Percentiles rank a stretch among this genome's conserved stretches.
Conservation (phyloP, 1,284 basidiomycete species). For the Schizophyllum amplum region DNA sequence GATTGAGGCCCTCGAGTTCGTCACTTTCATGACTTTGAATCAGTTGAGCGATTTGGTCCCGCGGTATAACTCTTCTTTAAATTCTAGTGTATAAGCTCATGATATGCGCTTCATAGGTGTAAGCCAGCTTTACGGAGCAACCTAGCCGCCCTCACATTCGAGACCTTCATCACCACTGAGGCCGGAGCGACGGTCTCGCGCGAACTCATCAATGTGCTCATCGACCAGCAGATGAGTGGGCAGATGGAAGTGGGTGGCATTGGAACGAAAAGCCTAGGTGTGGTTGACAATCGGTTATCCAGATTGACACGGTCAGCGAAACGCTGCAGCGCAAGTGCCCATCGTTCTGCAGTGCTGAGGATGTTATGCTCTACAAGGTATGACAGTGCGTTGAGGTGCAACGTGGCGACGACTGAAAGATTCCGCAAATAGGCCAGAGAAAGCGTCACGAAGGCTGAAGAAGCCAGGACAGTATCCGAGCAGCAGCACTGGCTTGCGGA, state of each 20-base stretch:
- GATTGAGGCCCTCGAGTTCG: background rate
- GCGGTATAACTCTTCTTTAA: constrained; percentile 50
- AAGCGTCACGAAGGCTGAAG: constrained; percentile 84
- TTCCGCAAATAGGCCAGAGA: constrained; percentile 83
- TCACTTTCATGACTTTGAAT: constrained; percentile 51
- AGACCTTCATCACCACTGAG: constrained; percentile 77
- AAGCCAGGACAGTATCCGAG: constrained; percentile 67
- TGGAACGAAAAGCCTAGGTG: background rate
- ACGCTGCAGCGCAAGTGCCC: constrained; percentile 92
- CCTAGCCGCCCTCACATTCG: constrained; percentile 68
- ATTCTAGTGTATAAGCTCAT: background rate
- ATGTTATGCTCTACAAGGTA: constrained; percentile 96
- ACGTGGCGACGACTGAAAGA: constrained; percentile 1
- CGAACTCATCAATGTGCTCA: constrained; percentile 89
- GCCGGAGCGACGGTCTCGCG: constrained; percentile 80
- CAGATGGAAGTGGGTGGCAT: constrained; percentile 74
- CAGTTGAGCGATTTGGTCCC: constrained; percentile 89
- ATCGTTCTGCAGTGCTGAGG: constrained; percentile 96
- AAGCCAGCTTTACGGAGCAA: constrained; percentile 61
- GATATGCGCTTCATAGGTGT: constrained; percentile 37
- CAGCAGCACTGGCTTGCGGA: constrained; percentile 72
- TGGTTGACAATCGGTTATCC: constrained; percentile 6
- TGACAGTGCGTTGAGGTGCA: too few species aligned
- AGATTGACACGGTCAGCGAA: constrained; percentile 96
- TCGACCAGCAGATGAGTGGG: constrained; percentile 95